Evolutionary conservation across 2,329 filamentous ascomycete genomes (phyloP).

Genomic region (Fonsecaea erecta): DNA sequence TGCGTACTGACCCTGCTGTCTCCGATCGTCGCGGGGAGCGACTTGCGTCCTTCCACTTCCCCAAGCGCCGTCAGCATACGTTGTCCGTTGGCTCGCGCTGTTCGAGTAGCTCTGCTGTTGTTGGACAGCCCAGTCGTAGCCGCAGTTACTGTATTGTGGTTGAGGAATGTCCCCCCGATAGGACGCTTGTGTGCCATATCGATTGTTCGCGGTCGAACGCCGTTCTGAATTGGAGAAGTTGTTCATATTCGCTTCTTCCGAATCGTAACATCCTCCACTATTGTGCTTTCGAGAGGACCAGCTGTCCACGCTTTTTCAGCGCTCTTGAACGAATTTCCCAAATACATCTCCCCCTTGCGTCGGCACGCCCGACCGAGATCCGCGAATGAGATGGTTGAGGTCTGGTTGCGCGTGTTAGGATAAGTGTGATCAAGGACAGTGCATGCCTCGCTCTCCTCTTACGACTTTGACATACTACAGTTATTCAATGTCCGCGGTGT

Average conservation of each 20-base stretch:
- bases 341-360: not conserved
- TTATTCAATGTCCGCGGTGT: no score
- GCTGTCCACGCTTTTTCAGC: not conserved
- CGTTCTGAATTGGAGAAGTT: constrained; percentile 17
- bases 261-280: constrained; percentile 23
- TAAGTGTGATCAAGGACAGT: not conserved
- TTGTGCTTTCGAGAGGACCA: not conserved
- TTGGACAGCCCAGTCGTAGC: constrained; percentile 29
- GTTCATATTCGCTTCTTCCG: constrained; percentile 26
- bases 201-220: constrained; percentile 10
- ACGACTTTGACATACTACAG: not conserved
- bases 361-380: not conserved
- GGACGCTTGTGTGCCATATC: constrained; percentile 18
- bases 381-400: not conserved
- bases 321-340: not conserved
- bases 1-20: constrained; percentile 11
- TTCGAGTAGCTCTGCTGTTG: constrained; percentile 25
- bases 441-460: not conserved
- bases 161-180: constrained; percentile 24
- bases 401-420: not conserved
- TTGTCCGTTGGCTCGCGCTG: constrained; percentile 16
- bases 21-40: constrained; percentile 20
- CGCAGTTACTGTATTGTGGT: constrained; percentile 26
- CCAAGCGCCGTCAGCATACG: constrained; percentile 19
- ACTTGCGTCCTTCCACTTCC: constrained; percentile 9